Evolutionary conservation across 2,329 filamentous ascomycete genomes (phyloP).

Genomic region (Alternaria brassicicola): DNA sequence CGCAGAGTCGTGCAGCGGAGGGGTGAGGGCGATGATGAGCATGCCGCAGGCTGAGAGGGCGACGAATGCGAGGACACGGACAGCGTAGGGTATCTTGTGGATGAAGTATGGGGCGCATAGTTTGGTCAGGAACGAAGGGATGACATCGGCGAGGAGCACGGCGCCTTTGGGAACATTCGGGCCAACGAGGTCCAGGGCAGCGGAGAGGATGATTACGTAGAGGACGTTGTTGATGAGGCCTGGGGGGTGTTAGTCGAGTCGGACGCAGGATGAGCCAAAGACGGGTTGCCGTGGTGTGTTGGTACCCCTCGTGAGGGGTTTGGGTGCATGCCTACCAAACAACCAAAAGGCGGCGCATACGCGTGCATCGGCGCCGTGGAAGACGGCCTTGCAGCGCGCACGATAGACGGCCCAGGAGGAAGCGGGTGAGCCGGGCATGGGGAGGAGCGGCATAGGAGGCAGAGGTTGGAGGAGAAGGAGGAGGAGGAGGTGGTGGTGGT

Average conservation of each 20-base stretch:
- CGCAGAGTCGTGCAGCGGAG: slow-evolving; percentile 60
- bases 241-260: slow-evolving; percentile 43
- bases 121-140: slow-evolving; percentile 88
- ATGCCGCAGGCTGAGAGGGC: slow-evolving; percentile 80
- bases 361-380: slow-evolving; percentile 70
- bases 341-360: slow-evolving; percentile 89
- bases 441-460: slow-evolving; percentile 50
- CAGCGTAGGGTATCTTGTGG: slow-evolving; percentile 78
- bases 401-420: slow-evolving; percentile 77
- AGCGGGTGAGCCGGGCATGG: slow-evolving; percentile 63
- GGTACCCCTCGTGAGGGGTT: not conserved
- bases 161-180: slow-evolving; percentile 84
- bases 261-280: not conserved
- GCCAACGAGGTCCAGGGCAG: slow-evolving; percentile 93
- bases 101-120: slow-evolving; percentile 93
- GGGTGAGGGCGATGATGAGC: slow-evolving; percentile 84
- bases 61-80: slow-evolving; percentile 77
- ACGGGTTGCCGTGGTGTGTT: not conserved
- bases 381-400: slow-evolving; percentile 66
- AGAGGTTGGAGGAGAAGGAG: slow-evolving; percentile 4
- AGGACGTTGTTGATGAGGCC: slow-evolving; percentile 96
- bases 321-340: slow-evolving; percentile 67
- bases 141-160: slow-evolving; percentile 89
- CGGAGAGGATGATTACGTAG: slow-evolving; percentile 95
- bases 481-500: no score